Evolutionary conservation across 441 rosid genomes (phyloP).

Genomic region (Jatropha podagrica): DNA sequence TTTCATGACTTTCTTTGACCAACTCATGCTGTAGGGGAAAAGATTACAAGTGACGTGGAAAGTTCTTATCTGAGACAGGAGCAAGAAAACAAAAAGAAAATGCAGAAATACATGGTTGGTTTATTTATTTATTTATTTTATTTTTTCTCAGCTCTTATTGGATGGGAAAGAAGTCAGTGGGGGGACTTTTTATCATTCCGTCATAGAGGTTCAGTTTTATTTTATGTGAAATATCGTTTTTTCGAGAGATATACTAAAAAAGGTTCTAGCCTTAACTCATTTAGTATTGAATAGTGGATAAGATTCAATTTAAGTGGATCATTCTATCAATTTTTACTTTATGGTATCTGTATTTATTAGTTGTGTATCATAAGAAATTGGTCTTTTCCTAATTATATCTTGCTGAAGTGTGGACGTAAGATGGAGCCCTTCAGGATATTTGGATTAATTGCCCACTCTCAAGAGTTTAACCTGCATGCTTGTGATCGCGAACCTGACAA

Average conservation of each 20-base stretch:
- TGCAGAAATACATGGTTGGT: slow-evolving; percentile 68
- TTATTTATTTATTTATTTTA: background rate
- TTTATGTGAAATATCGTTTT: background rate
- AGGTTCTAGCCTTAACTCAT: background rate
- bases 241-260: background rate
- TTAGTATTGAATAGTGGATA: background rate
- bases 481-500: background rate
- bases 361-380: background rate
- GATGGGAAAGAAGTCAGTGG: background rate
- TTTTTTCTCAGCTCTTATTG: background rate
- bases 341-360: background rate
- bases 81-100: slow-evolving; percentile 57
- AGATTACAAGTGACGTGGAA: slow-evolving; percentile 44
- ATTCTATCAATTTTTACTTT: too few relatives aligned
- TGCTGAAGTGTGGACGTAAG: background rate
- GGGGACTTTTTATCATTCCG: background rate
- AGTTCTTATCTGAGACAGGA: slow-evolving; percentile 59
- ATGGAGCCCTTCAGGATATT: background rate
- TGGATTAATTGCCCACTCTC: background rate
- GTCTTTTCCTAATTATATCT: background rate
- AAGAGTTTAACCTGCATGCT: background rate
- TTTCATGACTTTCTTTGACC: slow-evolving; percentile 5
- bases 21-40: slow-evolving; percentile 37
- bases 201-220: background rate
- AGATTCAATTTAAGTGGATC: background rate